Conservation (phyloP, 768 basidiomycete genomes). For the Brasilioporus rufonigricans region DNA sequence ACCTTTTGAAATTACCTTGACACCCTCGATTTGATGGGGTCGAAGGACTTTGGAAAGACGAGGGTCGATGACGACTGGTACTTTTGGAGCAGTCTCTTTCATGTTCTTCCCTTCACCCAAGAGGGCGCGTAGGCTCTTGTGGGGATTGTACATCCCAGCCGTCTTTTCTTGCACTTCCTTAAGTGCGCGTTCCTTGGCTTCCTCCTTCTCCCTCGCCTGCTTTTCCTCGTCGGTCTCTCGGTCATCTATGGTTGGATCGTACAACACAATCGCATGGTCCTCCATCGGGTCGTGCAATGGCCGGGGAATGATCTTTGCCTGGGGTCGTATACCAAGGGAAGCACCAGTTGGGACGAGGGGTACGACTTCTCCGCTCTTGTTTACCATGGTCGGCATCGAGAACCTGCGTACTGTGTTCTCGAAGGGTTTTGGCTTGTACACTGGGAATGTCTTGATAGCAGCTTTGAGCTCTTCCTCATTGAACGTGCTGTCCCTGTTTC, state of each 20-base stretch:
- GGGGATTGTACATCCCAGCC: constrained; percentile 80
- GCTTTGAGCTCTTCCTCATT: constrained; percentile 63
- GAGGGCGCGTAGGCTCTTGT: constrained; percentile 83
- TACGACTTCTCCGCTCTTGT: constrained; percentile 64
- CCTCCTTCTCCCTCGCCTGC: constrained; percentile 70
- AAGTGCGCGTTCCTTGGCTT: constrained; percentile 58
- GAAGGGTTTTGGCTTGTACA: constrained; percentile 80
- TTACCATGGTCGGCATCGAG: constrained; percentile 79
- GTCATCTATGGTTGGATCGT: constrained; percentile 94
- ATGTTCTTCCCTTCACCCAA: constrained; percentile 70
- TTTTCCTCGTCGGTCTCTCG: constrained; percentile 86
- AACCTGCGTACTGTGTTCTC: constrained; percentile 62
- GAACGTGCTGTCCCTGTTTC: constrained; percentile 55
- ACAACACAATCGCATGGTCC: constrained; percentile 95
- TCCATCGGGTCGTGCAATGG: constrained; percentile 98
- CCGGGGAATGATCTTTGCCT: constrained; percentile 76
- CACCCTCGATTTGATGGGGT: constrained; percentile 98
- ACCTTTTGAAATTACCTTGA: constrained; percentile 60
- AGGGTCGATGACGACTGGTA: constrained; percentile 97
- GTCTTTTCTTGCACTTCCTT: constrained; percentile 68
- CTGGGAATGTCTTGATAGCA: constrained; percentile 68
- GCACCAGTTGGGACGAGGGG: constrained; percentile 56
- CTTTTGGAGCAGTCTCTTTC: constrained; percentile 68
- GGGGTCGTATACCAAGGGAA: constrained; percentile 84
- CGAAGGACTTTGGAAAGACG: constrained; percentile 81